Evolutionary conservation across 805 yeast genomes (phyloP), one percentile per base, ranked within the genome.

Genomic region (Wickerhamiella siamensis): DNA sequence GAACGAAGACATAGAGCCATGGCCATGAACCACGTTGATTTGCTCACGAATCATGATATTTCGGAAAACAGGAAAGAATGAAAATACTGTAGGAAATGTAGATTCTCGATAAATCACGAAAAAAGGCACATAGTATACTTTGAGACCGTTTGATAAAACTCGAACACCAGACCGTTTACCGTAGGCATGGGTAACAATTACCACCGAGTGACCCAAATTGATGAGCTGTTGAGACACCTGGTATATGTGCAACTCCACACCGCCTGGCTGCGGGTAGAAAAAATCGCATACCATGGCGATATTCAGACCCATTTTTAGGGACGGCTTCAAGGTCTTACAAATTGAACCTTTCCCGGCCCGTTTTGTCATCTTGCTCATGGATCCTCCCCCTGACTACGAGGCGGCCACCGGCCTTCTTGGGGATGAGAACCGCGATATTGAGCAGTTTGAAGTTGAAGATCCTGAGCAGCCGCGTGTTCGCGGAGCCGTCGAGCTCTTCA

Each of bases 211-310:
- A 6, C 95, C 96, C 32, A 77, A 61, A 17, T 72, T 74, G 8
- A 83, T 78, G 42, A 87, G 71, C 53, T 79, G 75, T 59, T 84
- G 62, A 0, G 97, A 78, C 19, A 91, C 62, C 58, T 91, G 97
- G 59, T 83, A 84, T 15, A 88, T 82, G 57, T 91, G 98, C 47
- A 88, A 76, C 59, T 91, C 99, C 2, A 91, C 94, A 8, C 99
- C 99, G 3, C 99, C 99, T 0, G 96, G 80, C 57, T 91, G 98
- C 9, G 99, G 99, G 62, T 82, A 91, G 72, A 91, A 91, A 67
- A 86, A 91, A 61, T 91, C 99, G 35, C 94, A 82, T 3, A 87
- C 83, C 95, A 91, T 87, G 48, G 57, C 56, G 39, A 54, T 50
- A 32, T 54, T 41, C 53, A 52, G 47, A 10, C 10, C 16, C 24